Conservation (phyloP, 306 rosid species). For the Glycine tomentella region DNA sequence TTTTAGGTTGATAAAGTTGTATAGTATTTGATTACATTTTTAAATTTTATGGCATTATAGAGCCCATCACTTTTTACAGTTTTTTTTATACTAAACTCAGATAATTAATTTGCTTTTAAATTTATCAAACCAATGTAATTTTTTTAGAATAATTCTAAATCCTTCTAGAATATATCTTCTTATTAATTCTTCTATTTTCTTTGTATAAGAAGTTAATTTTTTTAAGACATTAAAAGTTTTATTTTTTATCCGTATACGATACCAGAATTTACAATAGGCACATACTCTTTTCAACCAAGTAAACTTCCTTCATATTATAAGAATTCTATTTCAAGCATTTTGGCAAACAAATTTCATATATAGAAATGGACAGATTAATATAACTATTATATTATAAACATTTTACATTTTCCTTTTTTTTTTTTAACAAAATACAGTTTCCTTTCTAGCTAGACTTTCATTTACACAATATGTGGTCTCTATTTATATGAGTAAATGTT, state of each 20-base stretch:
- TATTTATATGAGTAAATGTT: not conserved
- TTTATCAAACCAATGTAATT: not conserved
- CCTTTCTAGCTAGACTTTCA: not conserved
- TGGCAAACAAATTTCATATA: not conserved
- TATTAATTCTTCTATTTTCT: too few relatives aligned
- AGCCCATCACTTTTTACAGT: not conserved
- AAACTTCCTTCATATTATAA: too few relatives aligned
- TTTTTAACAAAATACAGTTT: too few relatives aligned
- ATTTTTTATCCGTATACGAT: too few relatives aligned
- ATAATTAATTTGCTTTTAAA: not conserved
- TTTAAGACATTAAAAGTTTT: too few relatives aligned
- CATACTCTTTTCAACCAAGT: too few relatives aligned
- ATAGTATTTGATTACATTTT: not conserved
- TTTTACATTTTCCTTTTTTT: not conserved
- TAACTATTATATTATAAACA: not conserved
- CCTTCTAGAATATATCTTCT: too few relatives aligned
- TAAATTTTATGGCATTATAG: not conserved
- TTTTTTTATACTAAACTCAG: not conserved
- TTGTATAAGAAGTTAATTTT: too few relatives aligned
- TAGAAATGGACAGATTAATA: constrained; percentile 19
- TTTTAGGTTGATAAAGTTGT: not conserved
- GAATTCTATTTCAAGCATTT: not conserved
- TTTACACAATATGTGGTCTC: too few relatives aligned
- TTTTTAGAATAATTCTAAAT: too few relatives aligned
- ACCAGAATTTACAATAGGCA: too few relatives aligned